Evolutionary conservation across 345 rosid species (phyloP), one percentile per base, ranked within the genome.

Genomic region (Eucalyptus marginata): DNA sequence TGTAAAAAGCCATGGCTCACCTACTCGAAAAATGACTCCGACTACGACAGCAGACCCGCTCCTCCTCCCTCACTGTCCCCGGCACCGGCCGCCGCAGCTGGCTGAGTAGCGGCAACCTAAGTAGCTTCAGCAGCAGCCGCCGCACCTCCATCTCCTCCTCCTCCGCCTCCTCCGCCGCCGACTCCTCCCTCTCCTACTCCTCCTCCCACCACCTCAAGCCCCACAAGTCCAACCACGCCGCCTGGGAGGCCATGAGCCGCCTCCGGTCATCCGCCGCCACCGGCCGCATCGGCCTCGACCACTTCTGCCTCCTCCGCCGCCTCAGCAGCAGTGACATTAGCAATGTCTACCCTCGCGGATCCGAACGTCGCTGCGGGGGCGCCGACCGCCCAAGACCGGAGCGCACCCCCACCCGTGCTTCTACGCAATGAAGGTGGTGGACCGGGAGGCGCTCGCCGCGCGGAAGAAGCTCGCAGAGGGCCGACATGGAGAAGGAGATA

Each of bases 391-490:
- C 87, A 86, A 46, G 33, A 49, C 15, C 40, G 66, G 43, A 15
- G 16, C 87, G 87, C 62, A 92, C 92, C 94, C 95, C 20, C 86
- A 93, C 54, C 93, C 89, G 93, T 88, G 97, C 87, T 91, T 93
- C 88, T 97, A 97, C 79, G 99, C 99, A 6, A 94, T 97, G 97
- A 97, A 97, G 92, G 99, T 97, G 84, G 99, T 97, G 44, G 99
- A 96, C 86, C 95, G 93, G 87, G 99, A 96, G 68, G 98, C 99
- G 14, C 95, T 97, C n/a, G 98, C 96, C 13, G 87, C 94, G n/a
- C 93, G 97, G 93, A 95, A 96, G 47, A 97, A 97, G 93, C 86
- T 95, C n/a, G 58, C 96, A 95, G 83, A 95, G 99, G 58, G 99
- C 99, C 8, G 98, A 96, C 51, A 94, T 93, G 95, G 99, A 97